Base-by-base conservation (phyloP, 371 early-diverging fungal species). In the Funneliformis caledonium region DNA sequence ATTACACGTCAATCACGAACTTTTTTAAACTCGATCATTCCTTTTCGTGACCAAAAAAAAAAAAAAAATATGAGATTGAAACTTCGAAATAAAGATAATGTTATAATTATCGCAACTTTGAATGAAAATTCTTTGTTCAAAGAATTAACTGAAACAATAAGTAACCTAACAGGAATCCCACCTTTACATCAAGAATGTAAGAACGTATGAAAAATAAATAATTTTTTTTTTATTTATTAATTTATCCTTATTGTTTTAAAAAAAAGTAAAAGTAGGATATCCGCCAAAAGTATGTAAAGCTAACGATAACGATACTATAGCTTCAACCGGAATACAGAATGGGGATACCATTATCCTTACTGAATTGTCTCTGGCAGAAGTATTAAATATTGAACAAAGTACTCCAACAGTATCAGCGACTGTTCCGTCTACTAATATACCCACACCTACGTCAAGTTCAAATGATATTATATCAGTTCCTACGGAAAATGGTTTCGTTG, bases 401-500 rank as follows among this genome's bases (percentile, higher is more conserved):
- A 19, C 22, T 31, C 61, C 42, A 12, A 26, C 42, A 22, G 3
- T 43, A 10, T 14, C 59, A 12, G 5, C 69, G 4, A 5, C 69
- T n/a, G 43, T 16, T 8, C 33, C 43, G 0, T 14, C 69, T 31
- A 31, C 33, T 6, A 26, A n/a, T 42, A 31, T 43, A 9, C 33
- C 12, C 14, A 7, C 69, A 42, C 9, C 68, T 14, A 68, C 26
- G n/a, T 52, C 16, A 10, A 72, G n/a, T 73, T 19, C 37, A 19
- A 37, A 48, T 26, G 68, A 78, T 10, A 16, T 33, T 52, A 72
- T 80, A 59, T 72, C 80, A 0, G 82, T 83, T 43, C 60, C 76
- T 61, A 64, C 69, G n/a, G 77, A 81, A 14, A 81, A 81, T 45
- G 83, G 84, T 19, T 81, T 72, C 22, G 50, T 83, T 60, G 59